Evolutionary conservation across 371 early-diverging fungal genomes (phyloP), one percentile per base, ranked within the genome.

Genomic region (Mucor racemosus): DNA sequence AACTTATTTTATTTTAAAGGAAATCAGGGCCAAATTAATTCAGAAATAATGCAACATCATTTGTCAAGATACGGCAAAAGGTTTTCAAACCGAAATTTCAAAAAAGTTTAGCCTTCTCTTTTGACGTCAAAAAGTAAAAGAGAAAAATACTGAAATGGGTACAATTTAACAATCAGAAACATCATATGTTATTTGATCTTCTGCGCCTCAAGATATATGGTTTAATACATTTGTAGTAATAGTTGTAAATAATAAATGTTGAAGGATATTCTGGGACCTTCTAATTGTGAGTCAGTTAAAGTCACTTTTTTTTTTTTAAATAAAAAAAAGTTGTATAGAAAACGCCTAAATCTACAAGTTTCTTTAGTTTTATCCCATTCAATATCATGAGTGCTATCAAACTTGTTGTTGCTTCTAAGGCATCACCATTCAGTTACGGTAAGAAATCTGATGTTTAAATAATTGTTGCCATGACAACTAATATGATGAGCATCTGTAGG

Each of bases 331-430:
- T 19, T 48, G 26, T 21, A 26, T 5, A n/a, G n/a, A 11, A 19
- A 50, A 50, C 19, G 26, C 58, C 58, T 26, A 26, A 58, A 26
- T 14, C 3, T 14, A 21, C n/a, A 17, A 1, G 41, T 58, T 35
- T 56, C 56, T 35, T 15, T 56, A 60, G 15, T 17, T 38, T 41
- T 55, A 54, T 55, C 21, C 65, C 58, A 54, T 57, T 53, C n/a
- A 34, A 21, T 33, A 53, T 41, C 54, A 73, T 68, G 68, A 73
- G 63, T 65, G 36, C 71, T 39, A 55, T 77, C 40, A 65, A 67
- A 50, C 74, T 80, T 56, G 68, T 71, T 71, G 78, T 77, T 77
- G 80, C 80, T 64, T 62, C 76, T 34, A 77, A 77, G 59, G 79
- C 79, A 54, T 71, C 78, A 10, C 80, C 77, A 44, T 69, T 77